phyloP scores from a whole-genome alignment of 192 early-diverging fungal genomes.

The Gigaspora rosea region DNA sequence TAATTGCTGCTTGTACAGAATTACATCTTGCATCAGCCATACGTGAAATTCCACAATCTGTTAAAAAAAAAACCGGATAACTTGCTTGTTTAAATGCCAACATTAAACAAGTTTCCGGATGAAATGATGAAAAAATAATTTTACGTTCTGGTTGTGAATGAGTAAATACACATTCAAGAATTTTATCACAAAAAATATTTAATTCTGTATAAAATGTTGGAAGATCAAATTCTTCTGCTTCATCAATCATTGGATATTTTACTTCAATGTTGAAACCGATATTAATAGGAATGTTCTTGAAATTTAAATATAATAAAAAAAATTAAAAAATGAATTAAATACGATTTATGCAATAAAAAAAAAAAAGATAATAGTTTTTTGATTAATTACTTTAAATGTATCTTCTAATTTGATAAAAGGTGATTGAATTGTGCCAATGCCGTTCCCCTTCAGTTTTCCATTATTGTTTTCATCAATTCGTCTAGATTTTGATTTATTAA shows the following conservation, averaged over 20 bases:
- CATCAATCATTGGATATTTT: conserved; percentile 93
- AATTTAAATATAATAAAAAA: not conserved
- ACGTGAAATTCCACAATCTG: conserved; percentile 72
- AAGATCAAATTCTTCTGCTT: conserved; percentile 78
- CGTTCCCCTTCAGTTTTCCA: conserved; percentile 74
- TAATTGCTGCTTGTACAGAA: conserved; percentile 75
- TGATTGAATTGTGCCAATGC: conserved; percentile 77
- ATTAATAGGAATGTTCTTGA: conserved; percentile 64
- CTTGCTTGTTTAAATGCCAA: conserved; percentile 84
- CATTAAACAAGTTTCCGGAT: conserved; percentile 84
- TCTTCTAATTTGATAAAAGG: conserved; percentile 85
- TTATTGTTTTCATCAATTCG: conserved; percentile 19
- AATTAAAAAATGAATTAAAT: not conserved
- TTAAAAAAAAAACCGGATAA: conserved; percentile 91
- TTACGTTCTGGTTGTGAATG: conserved; percentile 54
- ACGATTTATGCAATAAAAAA: not conserved
- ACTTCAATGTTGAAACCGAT: conserved; percentile 95
- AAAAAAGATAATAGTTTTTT: not conserved
- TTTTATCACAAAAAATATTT: conserved; percentile 84
- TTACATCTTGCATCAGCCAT: conserved; percentile 83
- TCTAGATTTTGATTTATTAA: conserved; percentile 30
- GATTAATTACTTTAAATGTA: conserved; percentile 70
- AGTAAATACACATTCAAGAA: conserved; percentile 76
- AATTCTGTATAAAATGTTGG: conserved; percentile 68
- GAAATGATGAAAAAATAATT: conserved; percentile 92